Base-by-base conservation (phyloP, 2,329 filamentous ascomycete genomes). In the Claviceps sp. region DNA sequence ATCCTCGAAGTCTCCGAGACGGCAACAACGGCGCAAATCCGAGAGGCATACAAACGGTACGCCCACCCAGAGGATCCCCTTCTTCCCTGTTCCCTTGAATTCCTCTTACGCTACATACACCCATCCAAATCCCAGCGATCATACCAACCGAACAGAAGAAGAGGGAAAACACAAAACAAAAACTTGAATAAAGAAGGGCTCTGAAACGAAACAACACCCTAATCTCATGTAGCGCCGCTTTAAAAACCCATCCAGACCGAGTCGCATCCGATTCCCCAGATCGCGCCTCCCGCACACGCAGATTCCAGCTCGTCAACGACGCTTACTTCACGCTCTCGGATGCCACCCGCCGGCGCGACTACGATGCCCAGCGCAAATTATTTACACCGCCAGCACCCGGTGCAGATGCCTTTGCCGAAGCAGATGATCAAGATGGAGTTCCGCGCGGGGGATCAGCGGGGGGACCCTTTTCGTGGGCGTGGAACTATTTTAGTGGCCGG, bases 251-350 rank as follows among this genome's bases (percentile, higher is more conserved):
- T 67, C 91, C 91, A 1, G 93, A 98, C 67, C 87, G 93, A 54
- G 89, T 98, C 42, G 77, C 89, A 30, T 72, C 79, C 58, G 82
- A 89, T 69, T 91, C 89, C 5, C 88, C 90, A 40, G 89, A 97
- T 60, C 87, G 91, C 57, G 68, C 81, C 22, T 69, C 79, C 13
- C 86, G 90, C 62, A 98, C 93, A 5, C 87, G 86, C 63, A 84
- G 84, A 65, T 95, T 95, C 73, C 89, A 95, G 68, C 80, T 87
- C 58, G 87, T 95, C 62, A 95, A 94, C 71, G 89, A 95, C 64
- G 89, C 89, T 56, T 95, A 95, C 74, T 95, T 88, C 68, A 90
- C 87, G 0, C 82, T 97, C 30, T 95, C 87, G 0, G 90, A 97
- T 65, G 64, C 83, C 8, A 70, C 74, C 0, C 81, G 91, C 30